Evolutionary conservation across 2,329 filamentous ascomycete genomes (phyloP).

Genomic region (Neonectria ditissima): DNA sequence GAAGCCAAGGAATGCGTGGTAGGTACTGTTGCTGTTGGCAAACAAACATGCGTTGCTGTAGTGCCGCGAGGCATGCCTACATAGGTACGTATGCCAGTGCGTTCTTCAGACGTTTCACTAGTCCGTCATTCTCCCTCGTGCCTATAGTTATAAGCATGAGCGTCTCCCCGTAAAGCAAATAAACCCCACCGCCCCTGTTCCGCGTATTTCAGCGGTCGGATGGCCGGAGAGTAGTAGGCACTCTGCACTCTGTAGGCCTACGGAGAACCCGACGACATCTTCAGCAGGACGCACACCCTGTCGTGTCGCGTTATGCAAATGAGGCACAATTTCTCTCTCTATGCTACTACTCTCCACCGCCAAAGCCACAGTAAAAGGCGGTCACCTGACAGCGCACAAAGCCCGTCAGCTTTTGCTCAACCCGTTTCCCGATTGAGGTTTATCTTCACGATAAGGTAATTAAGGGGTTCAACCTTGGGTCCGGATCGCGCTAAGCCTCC

Average conservation of each 20-base stretch:
- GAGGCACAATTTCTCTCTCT: background rate
- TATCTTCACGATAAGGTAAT: conserved; percentile 30
- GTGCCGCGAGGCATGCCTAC: background rate
- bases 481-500: conserved; percentile 8
- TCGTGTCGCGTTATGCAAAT: background rate
- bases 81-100: too few species aligned
- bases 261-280: background rate
- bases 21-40: background rate
- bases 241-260: too few species aligned
- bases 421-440: conserved; percentile 19
- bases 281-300: background rate
- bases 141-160: background rate
- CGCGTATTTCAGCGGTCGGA: background rate
- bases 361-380: background rate
- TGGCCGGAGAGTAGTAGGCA: background rate
- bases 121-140: too few species aligned
- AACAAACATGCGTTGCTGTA: background rate
- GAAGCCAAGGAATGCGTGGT: background rate
- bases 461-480: conserved; percentile 20
- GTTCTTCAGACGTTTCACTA: too few species aligned
- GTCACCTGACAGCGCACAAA: conserved; percentile 15
- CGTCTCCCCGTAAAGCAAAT: background rate
- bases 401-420: conserved; percentile 1
- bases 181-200: background rate
- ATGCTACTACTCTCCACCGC: background rate